Evolutionary conservation across 176 grass and related monocot species (phyloP), one percentile per base, ranked within the genome.

Genomic region (Oropetium thomaeum): DNA sequence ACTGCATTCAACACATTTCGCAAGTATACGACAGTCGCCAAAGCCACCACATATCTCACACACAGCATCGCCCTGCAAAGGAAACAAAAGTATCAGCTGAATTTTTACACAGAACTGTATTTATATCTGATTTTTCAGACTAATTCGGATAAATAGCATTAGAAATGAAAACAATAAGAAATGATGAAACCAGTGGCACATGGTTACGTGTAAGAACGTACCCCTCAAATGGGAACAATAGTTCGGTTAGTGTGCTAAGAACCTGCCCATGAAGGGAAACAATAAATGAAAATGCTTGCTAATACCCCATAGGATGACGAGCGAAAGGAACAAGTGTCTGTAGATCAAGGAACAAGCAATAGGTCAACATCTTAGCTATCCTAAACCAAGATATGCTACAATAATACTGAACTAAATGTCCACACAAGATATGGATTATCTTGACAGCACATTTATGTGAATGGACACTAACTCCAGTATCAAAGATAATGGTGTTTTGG

Each of bases 11-110:
- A 8, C 19, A 17, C 79, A 81, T 28, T 30, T 73, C 51, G 5
- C 69, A 69, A 81, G 72, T 4, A 58, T 22, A 58, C 0, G 0
- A 27, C 7, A 25, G 23, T 58, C 11, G 9, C 10, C 13, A 27
- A 22, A 10, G 35, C 60, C 57, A 20, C 79, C 79, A 28, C 79
- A 82, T 65, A 74, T 66, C 60, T 65, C 69, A 27, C 79, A 82
- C 5, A 34, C 52, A 14, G 31, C 26, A 38, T 34, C 35, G 0
- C 33, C 44, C 79, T 82, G 70, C 59, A 55, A 37, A 65, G 55
- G 7, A 65, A 82, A 15, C 8, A 73, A 30, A 73, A 33, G 42
- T 23, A 15, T 53, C 79, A 53, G 23, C 25, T 28, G 25, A 12
- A 26, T 58, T 27, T 58, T 58, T 4, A 14, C 25, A 27, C 11